Evolutionary conservation across 495 filamentous ascomycete genomes (phyloP).

Genomic region (Bryoglossum gracile): DNA sequence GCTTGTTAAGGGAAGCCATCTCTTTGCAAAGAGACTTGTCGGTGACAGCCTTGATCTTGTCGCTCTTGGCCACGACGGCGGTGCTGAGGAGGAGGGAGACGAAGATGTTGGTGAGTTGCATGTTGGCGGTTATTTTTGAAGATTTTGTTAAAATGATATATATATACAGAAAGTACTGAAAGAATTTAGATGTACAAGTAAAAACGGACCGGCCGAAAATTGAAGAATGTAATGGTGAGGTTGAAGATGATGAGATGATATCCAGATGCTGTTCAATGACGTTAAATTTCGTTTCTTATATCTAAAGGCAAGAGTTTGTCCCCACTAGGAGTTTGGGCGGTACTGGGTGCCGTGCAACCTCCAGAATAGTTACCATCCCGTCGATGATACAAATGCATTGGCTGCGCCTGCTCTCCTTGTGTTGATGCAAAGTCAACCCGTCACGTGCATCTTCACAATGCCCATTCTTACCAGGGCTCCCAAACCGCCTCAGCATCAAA

Average conservation of each 20-base stretch:
- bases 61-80: slow-evolving; percentile 9
- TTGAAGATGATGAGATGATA: slow-evolving; percentile 10
- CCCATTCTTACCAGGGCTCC: too few relatives aligned
- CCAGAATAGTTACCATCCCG: too few relatives aligned
- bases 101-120: slow-evolving; percentile 13
- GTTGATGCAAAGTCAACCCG: too few relatives aligned
- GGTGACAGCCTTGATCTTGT: slow-evolving; percentile 13
- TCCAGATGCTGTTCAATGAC: slow-evolving; percentile 5
- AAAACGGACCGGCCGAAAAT: slow-evolving; percentile 18
- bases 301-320: not conserved
- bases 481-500: too few relatives aligned
- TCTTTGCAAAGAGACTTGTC: slow-evolving; percentile 13
- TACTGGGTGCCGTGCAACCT: too few relatives aligned
- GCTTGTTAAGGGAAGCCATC: slow-evolving; percentile 8
- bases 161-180: not conserved
- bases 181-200: not conserved
- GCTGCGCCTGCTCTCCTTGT: too few relatives aligned
- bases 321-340: not conserved
- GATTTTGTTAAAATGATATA: not conserved
- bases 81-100: slow-evolving; percentile 12
- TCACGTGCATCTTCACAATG: too few relatives aligned
- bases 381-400: too few relatives aligned
- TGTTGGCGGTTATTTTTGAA: slow-evolving; percentile 8
- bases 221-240: slow-evolving; percentile 7
- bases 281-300: slow-evolving; percentile 1